Evolutionary conservation across 108 stramenopile genomes (phyloP).

Genomic region (Cyclotella choctawhatcheeana): DNA sequence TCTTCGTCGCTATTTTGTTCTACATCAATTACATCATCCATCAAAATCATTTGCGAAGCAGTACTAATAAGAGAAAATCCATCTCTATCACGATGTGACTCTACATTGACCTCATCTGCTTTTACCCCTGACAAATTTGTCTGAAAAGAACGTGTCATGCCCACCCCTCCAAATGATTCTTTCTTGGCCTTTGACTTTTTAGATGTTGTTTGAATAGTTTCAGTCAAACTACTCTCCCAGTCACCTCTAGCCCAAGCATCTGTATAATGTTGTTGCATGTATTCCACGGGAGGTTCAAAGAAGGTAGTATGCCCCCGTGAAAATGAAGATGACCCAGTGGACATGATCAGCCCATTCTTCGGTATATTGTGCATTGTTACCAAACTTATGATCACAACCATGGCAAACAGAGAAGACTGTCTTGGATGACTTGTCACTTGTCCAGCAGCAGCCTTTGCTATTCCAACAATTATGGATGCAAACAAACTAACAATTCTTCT

Average conservation of each 20-base stretch:
- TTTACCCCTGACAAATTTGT: constrained; percentile 32
- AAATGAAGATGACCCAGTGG: constrained; percentile 40
- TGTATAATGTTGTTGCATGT: constrained; percentile 36
- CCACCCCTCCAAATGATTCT: constrained; percentile 54
- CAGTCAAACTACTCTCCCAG: constrained; percentile 39
- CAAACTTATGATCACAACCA: constrained; percentile 27
- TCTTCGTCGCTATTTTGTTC: constrained; percentile 30
- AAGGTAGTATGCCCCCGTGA: constrained; percentile 66
- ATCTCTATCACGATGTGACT: constrained; percentile 17
- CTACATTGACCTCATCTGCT: constrained; percentile 24
- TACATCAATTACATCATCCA: constrained; percentile 6
- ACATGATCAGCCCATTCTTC: constrained; percentile 70
- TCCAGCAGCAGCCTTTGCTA: constrained; percentile 46
- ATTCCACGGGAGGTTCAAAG: constrained; percentile 50
- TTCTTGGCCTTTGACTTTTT: constrained; percentile 25
- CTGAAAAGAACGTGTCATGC: constrained; percentile 48
- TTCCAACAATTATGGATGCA: constrained; percentile 33
- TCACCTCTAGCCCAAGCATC: constrained; percentile 17
- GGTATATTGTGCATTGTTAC: constrained; percentile 59
- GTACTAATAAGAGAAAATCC: constrained; percentile 33
- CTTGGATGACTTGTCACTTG: constrained; percentile 58
- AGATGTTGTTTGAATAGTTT: background rate
- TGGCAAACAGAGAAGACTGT: constrained; percentile 47
- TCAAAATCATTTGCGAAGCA: constrained; percentile 26
- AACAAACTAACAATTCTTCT: constrained; percentile 52